These are phyloP conservation scores for Microsporum audouinii DNA, from an alignment of 2,329 filamentous ascomycete genomes.

Conservation along the genomic window DNA sequence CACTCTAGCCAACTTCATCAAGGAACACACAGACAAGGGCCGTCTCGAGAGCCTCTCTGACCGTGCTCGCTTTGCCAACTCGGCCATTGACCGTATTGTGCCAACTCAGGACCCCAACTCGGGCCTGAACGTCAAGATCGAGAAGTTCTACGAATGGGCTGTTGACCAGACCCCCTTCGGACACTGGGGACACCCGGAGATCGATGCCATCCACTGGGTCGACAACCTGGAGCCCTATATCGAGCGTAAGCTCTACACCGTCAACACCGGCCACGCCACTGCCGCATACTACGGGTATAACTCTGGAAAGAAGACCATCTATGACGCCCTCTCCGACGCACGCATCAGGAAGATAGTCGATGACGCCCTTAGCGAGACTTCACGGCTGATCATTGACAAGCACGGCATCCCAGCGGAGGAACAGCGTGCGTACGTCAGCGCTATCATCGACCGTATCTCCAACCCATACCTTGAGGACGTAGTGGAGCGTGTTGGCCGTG, in stretches of 20 bases:
- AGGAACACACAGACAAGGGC: constrained; percentile 58
- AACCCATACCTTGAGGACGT: constrained; percentile 88
- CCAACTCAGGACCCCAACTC: constrained; percentile 71
- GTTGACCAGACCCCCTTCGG: constrained; percentile 81
- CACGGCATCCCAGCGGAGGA: constrained; percentile 64
- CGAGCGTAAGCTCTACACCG: constrained; percentile 97
- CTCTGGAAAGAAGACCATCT: constrained; percentile 73
- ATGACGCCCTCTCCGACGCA: constrained; percentile 73
- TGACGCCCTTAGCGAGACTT: constrained; percentile 72
- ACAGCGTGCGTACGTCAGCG: constrained; percentile 78
- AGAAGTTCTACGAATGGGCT: constrained; percentile 99
- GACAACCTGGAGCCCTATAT: constrained; percentile 87
- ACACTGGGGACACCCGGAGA: constrained; percentile 55
- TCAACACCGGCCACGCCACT: constrained; percentile 96
- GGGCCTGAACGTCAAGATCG: constrained; percentile 83
- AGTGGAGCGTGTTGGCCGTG: constrained; percentile 89
- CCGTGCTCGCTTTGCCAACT: constrained; percentile 88
- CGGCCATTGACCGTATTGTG: constrained; percentile 95
- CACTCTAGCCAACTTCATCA: constrained; percentile 71
- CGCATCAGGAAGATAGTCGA: constrained; percentile 70
- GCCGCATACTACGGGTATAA: constrained; percentile 92
- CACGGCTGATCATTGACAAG: constrained; percentile 73
- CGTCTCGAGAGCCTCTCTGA: constrained; percentile 56
- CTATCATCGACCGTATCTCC: constrained; percentile 84
- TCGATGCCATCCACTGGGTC: constrained; percentile 88